Conservation (phyloP, 768 basidiomycete species). For the Lactifluus hygrophoroides region DNA sequence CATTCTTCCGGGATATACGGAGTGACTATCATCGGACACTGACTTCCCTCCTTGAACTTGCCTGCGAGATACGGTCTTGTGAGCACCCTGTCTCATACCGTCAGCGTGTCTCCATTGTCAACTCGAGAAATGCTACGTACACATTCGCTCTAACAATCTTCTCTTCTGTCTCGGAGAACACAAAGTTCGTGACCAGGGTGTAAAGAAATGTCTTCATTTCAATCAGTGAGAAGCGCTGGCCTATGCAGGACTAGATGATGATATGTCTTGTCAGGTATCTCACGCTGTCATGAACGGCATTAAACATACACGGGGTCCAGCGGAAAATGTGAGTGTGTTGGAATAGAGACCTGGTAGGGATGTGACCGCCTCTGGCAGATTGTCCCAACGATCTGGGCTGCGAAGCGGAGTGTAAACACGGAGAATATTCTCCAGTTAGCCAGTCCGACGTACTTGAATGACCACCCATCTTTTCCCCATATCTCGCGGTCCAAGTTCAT, state of each 20-base stretch:
- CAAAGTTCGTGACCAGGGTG: conserved; percentile 58
- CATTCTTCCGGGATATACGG: conserved; percentile 6
- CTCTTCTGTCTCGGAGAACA: conserved; percentile 66
- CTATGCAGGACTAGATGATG: conserved; percentile 63
- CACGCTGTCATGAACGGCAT: not conserved
- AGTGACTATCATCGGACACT: conserved; percentile 18
- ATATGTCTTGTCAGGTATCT: not conserved
- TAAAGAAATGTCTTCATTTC: conserved; percentile 76
- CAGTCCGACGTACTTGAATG: conserved; percentile 49
- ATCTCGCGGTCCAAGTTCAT: conserved; percentile 70
- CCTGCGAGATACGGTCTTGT: conserved; percentile 16
- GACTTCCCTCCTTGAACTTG: conserved; percentile 18
- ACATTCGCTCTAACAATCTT: conserved; percentile 75
- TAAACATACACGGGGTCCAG: conserved; percentile 62
- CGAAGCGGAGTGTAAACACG: not conserved
- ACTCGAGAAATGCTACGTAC: conserved; percentile 23
- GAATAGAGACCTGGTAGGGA: conserved; percentile 64
- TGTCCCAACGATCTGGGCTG: conserved; percentile 78
- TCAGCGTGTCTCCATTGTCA: not conserved
- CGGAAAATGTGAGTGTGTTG: conserved; percentile 68
- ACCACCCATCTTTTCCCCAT: conserved; percentile 79
- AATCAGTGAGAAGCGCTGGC: conserved; percentile 73
- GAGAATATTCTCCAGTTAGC: not conserved
- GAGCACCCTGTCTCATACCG: conserved; percentile 7
- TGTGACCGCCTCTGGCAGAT: conserved; percentile 59